These are phyloP conservation scores for Rhynchosporium secalis DNA, from an alignment of 2,329 filamentous ascomycete genomes.

Conservation along the genomic window DNA sequence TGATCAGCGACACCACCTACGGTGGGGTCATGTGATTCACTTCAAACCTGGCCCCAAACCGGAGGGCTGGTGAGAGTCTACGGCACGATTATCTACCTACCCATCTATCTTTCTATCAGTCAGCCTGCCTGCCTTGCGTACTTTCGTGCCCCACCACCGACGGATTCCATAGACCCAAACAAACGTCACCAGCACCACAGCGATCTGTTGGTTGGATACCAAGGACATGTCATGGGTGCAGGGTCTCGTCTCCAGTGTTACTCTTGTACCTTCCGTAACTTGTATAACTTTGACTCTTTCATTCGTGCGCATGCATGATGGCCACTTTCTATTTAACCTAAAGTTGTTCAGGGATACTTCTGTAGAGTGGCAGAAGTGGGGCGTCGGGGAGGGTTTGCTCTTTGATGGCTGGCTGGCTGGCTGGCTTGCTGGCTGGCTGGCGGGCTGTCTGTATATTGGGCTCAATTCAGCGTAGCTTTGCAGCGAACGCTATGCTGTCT, in stretches of 20 bases:
- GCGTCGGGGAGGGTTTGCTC: background rate
- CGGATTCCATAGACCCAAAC: background rate
- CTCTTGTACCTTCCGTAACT: no score
- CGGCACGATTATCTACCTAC: no score
- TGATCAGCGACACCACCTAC: no score
- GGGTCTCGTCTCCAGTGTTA: no score
- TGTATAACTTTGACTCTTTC: conserved; percentile 3
- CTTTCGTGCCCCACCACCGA: background rate
- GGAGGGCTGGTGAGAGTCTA: no score
- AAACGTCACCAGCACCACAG: conserved; percentile 1
- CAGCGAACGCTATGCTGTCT: background rate
- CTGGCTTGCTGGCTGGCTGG: background rate
- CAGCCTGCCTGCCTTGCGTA: no score
- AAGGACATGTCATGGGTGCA: no score
- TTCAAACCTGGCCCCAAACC: no score
- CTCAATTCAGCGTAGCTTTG: conserved; percentile 12
- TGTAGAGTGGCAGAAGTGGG: conserved; percentile 6
- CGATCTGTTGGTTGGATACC: background rate
- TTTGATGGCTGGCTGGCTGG: no score
- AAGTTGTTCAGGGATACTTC: conserved; percentile 9
- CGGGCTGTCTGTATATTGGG: conserved; percentile 12
- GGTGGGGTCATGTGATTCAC: no score
- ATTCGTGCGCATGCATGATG: conserved; percentile 29
- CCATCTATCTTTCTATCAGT: no score
- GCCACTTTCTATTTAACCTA: conserved; percentile 21